Base-by-base conservation (phyloP, 352 stramenopile genomes). In the Pythium chondricola region DNA sequence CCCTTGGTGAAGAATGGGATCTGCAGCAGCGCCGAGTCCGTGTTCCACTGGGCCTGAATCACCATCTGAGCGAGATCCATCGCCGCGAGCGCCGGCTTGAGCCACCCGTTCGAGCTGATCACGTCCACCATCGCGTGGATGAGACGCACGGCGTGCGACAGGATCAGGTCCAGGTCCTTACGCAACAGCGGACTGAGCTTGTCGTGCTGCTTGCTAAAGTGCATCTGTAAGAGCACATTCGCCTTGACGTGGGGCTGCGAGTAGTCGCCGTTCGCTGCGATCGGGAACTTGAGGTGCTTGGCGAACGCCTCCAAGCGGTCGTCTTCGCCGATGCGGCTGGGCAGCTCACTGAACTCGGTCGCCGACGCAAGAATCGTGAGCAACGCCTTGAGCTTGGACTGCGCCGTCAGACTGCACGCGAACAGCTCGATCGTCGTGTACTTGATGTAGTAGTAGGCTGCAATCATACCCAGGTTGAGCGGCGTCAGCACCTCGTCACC, bases 41-140 rank as follows among this genome's bases (percentile, higher is more conserved):
- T 98, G 56, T 94, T 98, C 95, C 96, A 99, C 32, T 98, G 77
- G 1, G 92, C 97, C 59, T 99, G 97, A 21, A 99, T 94, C 37
- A 99, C 77, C 96, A 99, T 99, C 68, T 99, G 97, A 17, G 85
- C 95, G 6, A 99, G 76, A 58, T 99, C 97, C 96, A 99, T 99
- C 6, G 96, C 95, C 13, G 95, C 92, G 7, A 99, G 67, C 4
- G 96, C 96, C 6, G 97, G 96, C 70, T 98, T 98, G 10, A 99
- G 77, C 96, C 96, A 99, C 4, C 95, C 93, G 64, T 98, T 98
- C 37, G 93, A 98, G 48, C 93, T 98, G 47, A 99, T 98, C 11
- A 99, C 97, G 65, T 99, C 97, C 41, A 99, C 97, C 70, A 99
- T 96, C 3, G 96, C 95, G 57, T 98, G 95, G 48, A 99, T 67